A percentile compares a stretch with the other conserved stretches of the same genome.
Conservation (phyloP, 2,329 filamentous ascomycete species). For the Sphaceloma murrayae region DNA sequence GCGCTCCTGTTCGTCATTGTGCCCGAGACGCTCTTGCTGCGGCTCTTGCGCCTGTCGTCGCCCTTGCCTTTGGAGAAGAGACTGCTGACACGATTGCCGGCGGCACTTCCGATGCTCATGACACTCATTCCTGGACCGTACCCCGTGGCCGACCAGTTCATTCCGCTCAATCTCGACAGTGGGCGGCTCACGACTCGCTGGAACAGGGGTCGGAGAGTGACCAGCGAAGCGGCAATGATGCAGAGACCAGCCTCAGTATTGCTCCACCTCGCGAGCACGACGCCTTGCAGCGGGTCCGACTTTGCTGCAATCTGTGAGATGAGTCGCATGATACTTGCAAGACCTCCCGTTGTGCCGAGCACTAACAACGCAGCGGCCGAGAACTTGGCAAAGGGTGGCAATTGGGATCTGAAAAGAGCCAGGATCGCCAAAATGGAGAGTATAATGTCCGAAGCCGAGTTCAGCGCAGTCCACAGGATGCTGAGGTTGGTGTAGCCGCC, state of each 20-base stretch:
- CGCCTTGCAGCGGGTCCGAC: not conserved
- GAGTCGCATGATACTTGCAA: slow-evolving; percentile 7
- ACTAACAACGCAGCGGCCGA: slow-evolving; percentile 1
- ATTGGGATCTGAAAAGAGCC: not conserved
- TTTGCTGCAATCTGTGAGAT: slow-evolving; percentile 5
- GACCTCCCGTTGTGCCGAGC: not conserved
- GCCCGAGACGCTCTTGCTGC: slow-evolving; percentile 9
- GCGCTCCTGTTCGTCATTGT: slow-evolving; percentile 9
- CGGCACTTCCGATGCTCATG: slow-evolving; percentile 8
- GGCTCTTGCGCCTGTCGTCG: slow-evolving; percentile 9
- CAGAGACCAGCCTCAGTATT: slow-evolving; percentile 9
- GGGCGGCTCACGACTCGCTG: not conserved
- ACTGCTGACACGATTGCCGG: not conserved
- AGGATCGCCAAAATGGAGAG: not conserved
- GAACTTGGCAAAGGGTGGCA: slow-evolving; percentile 7
- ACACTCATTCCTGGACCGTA: not conserved
- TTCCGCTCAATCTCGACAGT: not conserved
- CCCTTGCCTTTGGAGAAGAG: slow-evolving; percentile 8
- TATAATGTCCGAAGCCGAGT: not conserved
- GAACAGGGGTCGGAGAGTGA: slow-evolving; percentile 8
- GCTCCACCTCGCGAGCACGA: slow-evolving; percentile 9
- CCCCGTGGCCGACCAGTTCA: slow-evolving; percentile 5
- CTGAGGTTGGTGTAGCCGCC: slow-evolving; percentile 21
- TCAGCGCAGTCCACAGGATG: slow-evolving; percentile 21
- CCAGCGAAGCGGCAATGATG: slow-evolving; percentile 11